Conservation (phyloP, 2,329 filamentous ascomycete genomes). For the Rutstroemia sp. region DNA sequence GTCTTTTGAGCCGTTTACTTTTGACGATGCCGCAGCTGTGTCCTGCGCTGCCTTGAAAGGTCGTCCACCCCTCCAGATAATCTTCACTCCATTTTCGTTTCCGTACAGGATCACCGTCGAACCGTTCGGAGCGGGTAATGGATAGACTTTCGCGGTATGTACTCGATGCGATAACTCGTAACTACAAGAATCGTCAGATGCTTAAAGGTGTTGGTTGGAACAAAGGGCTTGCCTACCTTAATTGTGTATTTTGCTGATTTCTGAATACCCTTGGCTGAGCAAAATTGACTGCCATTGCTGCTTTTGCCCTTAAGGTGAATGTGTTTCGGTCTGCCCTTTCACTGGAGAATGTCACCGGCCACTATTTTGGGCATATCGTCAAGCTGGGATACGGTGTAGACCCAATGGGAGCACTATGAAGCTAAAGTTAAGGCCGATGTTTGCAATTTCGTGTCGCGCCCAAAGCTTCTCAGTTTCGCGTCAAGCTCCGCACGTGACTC, state of each 20-base stretch:
- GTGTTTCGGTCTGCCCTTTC: no score
- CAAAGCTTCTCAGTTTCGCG: neutral
- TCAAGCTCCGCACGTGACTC: neutral
- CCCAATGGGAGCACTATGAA: neutral
- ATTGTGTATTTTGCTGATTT: slow-evolving; percentile 22
- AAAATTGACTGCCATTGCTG: slow-evolving; percentile 16
- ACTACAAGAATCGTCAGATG: slow-evolving; percentile 30
- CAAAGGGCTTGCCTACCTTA: slow-evolving; percentile 20
- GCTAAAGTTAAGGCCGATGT: no score
- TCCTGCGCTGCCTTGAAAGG: slow-evolving; percentile 45
- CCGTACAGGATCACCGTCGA: slow-evolving; percentile 56
- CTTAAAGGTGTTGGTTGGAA: neutral
- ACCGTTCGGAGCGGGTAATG: slow-evolving; percentile 53
- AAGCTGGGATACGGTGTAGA: no score
- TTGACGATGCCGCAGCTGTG: slow-evolving; percentile 29
- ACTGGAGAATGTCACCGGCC: no score
- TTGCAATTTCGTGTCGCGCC: no score
- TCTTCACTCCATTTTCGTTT: slow-evolving; percentile 53
- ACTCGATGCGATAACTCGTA: slow-evolving; percentile 52
- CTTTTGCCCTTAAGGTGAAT: neutral
- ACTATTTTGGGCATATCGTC: no score
- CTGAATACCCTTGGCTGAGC: slow-evolving; percentile 21
- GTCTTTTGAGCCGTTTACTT: slow-evolving; percentile 48
- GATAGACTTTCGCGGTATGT: slow-evolving; percentile 53
- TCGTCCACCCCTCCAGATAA: slow-evolving; percentile 56